These are phyloP conservation scores for Achlya hypogyna DNA, from an alignment of 352 stramenopile species.

Conservation along the genomic window DNA sequence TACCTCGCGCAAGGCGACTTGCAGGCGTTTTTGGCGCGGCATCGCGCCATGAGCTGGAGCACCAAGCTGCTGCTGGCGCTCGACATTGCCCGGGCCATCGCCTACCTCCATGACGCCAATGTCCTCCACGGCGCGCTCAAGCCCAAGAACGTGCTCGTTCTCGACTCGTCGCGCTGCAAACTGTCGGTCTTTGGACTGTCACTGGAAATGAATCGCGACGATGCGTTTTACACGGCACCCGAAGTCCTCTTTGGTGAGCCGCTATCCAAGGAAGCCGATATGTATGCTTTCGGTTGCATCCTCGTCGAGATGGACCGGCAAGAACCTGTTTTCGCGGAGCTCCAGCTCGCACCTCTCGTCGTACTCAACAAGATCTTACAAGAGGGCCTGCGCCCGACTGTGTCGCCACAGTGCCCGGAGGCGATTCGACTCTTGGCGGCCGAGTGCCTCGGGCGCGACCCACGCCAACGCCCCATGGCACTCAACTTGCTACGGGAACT, in stretches of 20 bases:
- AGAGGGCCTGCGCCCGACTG: neutral
- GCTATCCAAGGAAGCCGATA: neutral
- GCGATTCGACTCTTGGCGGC: neutral
- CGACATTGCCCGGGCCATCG: neutral
- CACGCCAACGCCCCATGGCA: neutral
- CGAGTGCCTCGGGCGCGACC: neutral
- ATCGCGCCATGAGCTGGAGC: neutral
- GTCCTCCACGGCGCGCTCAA: conserved; percentile 8
- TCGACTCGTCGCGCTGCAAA: conserved; percentile 1
- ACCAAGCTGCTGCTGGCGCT: neutral
- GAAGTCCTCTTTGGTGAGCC: neutral
- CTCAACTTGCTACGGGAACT: neutral
- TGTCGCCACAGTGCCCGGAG: neutral
- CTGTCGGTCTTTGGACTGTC: neutral
- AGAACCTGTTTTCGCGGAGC: neutral
- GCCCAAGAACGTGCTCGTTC: neutral
- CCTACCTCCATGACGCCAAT: neutral
- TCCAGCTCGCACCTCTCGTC: neutral
- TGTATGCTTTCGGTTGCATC: conserved; percentile 9
- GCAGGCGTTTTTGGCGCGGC: neutral
- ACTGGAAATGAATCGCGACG: neutral
- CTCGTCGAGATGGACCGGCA: conserved; percentile 3
- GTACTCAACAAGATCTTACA: neutral
- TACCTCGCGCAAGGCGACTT: conserved; percentile 12
- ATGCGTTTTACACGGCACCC: conserved; percentile 3